Evolutionary conservation across 2,329 filamentous ascomycete species (phyloP).

Genomic region (Thielaviopsis musarum): DNA sequence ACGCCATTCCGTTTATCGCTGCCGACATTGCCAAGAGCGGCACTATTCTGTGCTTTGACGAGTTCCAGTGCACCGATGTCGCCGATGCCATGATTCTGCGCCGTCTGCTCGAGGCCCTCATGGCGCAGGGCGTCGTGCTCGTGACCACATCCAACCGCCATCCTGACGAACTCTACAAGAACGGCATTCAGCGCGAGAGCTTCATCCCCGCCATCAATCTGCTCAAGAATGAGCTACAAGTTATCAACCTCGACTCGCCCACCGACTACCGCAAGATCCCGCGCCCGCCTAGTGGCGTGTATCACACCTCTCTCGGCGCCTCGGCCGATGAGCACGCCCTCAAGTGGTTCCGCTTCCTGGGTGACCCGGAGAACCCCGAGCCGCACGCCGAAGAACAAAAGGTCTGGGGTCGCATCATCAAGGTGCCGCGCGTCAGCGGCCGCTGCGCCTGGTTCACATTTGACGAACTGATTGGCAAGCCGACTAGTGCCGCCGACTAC

Average conservation of each 20-base stretch:
- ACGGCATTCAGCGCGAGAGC: conserved; percentile 87
- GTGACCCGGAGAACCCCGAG: conserved; percentile 58
- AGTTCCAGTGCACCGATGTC: conserved; percentile 97
- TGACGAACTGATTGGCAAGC: conserved; percentile 72
- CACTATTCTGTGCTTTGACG: conserved; percentile 89
- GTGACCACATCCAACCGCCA: conserved; percentile 96
- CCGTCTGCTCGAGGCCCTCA: conserved; percentile 70
- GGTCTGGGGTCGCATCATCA: conserved; percentile 85
- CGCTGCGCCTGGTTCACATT: conserved; percentile 84
- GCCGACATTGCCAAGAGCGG: conserved; percentile 80
- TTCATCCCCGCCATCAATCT: conserved; percentile 93
- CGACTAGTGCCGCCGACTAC: conserved; percentile 88
- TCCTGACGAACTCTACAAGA: conserved; percentile 91
- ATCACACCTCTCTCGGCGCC: conserved; percentile 71
- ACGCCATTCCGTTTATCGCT: conserved; percentile 80
- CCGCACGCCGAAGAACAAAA: conserved; percentile 64
- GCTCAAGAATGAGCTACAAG: conserved; percentile 64
- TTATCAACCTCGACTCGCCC: conserved; percentile 86
- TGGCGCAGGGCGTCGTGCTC: conserved; percentile 92
- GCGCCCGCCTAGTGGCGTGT: conserved; percentile 80
- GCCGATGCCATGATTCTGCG: conserved; percentile 96
- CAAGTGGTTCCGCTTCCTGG: conserved; percentile 91
- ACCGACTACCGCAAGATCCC: conserved; percentile 98
- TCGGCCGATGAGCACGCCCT: conserved; percentile 68
- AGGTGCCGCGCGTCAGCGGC: conserved; percentile 75